Conservation (phyloP, 495 filamentous ascomycete genomes). For the Hyaloscypha bicolor region DNA sequence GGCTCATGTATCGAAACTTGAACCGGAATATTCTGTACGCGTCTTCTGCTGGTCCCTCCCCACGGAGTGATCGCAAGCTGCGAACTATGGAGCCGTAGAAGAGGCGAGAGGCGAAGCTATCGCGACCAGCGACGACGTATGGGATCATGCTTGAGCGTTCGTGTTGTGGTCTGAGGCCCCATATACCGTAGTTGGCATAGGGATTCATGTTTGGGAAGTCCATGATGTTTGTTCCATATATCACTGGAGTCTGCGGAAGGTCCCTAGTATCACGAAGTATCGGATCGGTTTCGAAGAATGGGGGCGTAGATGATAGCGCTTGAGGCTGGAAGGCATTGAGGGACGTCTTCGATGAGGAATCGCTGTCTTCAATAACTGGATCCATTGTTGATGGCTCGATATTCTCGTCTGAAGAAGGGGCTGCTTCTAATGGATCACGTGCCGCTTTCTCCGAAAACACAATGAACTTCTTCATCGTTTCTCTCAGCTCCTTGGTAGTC, state of each 20-base stretch:
- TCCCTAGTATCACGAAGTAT: background rate
- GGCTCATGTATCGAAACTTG: conserved; percentile 6
- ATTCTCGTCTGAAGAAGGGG: background rate
- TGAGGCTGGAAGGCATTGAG: background rate
- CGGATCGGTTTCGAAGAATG: background rate
- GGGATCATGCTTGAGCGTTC: conserved; percentile 5
- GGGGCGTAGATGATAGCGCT: background rate
- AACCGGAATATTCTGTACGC: conserved; percentile 9
- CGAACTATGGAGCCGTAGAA: conserved; percentile 12
- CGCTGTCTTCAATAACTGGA: background rate
- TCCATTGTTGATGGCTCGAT: background rate
- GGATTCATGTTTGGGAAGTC: background rate
- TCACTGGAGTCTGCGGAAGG: background rate
- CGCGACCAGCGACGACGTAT: conserved; percentile 16
- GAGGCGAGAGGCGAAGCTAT: conserved; percentile 15
- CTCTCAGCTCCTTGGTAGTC: background rate
- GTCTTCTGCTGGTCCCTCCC: background rate
- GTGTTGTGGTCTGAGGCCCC: background rate
- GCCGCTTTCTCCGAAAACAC: background rate
- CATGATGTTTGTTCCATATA: background rate
- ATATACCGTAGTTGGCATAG: background rate
- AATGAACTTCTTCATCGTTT: conserved; percentile 9
- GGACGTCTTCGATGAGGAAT: background rate
- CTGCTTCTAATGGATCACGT: background rate
- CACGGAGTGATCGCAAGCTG: conserved; percentile 6